phyloP scores from a whole-genome alignment of 768 basidiomycete genomes.

The Gymnopilus junonius region DNA sequence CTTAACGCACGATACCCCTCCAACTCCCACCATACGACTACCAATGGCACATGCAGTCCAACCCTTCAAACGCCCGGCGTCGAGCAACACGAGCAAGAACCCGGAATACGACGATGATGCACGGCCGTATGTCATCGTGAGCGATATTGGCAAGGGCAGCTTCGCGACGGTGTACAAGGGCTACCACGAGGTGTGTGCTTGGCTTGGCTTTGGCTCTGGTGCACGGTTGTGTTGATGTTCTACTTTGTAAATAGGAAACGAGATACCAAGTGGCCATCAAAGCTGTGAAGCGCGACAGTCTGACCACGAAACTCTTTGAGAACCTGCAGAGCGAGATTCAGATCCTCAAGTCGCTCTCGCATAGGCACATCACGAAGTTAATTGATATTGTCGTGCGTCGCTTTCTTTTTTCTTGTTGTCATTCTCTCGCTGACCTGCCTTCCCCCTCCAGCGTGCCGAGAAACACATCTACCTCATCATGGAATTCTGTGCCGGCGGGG shows the following conservation, averaged over 20 bases:
- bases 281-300: slow-evolving; percentile 85
- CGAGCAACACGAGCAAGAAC: slow-evolving; percentile 21
- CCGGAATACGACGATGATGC: slow-evolving; percentile 67
- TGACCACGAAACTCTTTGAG: slow-evolving; percentile 92
- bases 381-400: slow-evolving; percentile 85
- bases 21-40: background rate
- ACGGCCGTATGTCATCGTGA: slow-evolving; percentile 76
- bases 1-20: background rate
- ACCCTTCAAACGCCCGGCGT: slow-evolving; percentile 22
- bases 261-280: slow-evolving; percentile 89
- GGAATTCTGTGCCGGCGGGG: slow-evolving; percentile 96
- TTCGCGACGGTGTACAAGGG: slow-evolving; percentile 97
- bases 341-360: slow-evolving; percentile 91
- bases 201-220: too few relatives aligned
- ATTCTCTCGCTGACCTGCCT: background rate
- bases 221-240: background rate
- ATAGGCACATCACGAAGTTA: slow-evolving; percentile 91
- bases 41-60: slow-evolving; percentile 19
- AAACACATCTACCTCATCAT: slow-evolving; percentile 92
- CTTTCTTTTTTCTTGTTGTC: background rate
- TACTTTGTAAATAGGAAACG: slow-evolving; percentile 61
- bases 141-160: slow-evolving; percentile 86
- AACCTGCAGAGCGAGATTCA: slow-evolving; percentile 98
- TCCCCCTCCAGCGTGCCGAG: slow-evolving; percentile 60
- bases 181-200: slow-evolving; percentile 81